Evolutionary conservation across 2,329 filamentous ascomycete genomes (phyloP).

Genomic region (Berkeleyomyces basicola): DNA sequence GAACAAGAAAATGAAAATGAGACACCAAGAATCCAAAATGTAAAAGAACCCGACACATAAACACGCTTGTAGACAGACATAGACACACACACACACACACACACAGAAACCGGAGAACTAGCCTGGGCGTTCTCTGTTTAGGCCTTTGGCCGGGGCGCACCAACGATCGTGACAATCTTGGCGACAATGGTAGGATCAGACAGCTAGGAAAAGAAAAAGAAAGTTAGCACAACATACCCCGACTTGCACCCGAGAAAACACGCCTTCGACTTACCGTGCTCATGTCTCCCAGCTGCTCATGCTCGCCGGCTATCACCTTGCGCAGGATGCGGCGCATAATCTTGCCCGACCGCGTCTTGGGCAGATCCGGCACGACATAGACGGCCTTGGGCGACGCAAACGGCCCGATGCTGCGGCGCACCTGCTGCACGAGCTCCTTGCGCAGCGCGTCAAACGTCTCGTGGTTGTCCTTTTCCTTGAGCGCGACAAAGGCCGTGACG

Average conservation of each 20-base stretch:
- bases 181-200: conserved; percentile 80
- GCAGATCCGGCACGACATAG: conserved; percentile 79
- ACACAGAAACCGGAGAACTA: background rate
- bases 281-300: conserved; percentile 88
- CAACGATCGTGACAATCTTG: conserved; percentile 73
- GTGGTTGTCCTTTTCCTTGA: conserved; percentile 80
- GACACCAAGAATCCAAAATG: conserved; percentile 3
- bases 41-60: conserved; percentile 6
- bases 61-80: conserved; percentile 7
- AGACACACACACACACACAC: background rate
- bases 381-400: conserved; percentile 94
- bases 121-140: background rate
- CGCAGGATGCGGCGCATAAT: conserved; percentile 95
- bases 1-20: conserved; percentile 1
- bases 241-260: conserved; percentile 34
- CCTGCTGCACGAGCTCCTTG: conserved; percentile 88
- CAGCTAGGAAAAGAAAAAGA: conserved; percentile 34
- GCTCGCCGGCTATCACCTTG: conserved; percentile 94
- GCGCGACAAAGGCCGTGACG: conserved; percentile 87
- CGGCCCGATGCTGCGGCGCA: conserved; percentile 91
- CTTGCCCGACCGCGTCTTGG: conserved; percentile 95
- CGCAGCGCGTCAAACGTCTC: conserved; percentile 54
- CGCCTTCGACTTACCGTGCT: conserved; percentile 81
- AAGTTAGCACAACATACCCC: conserved; percentile 1
- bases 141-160: conserved; percentile 38